Evolutionary conservation across 768 basidiomycete genomes (phyloP).

Genomic region (Mycena vulgaris): DNA sequence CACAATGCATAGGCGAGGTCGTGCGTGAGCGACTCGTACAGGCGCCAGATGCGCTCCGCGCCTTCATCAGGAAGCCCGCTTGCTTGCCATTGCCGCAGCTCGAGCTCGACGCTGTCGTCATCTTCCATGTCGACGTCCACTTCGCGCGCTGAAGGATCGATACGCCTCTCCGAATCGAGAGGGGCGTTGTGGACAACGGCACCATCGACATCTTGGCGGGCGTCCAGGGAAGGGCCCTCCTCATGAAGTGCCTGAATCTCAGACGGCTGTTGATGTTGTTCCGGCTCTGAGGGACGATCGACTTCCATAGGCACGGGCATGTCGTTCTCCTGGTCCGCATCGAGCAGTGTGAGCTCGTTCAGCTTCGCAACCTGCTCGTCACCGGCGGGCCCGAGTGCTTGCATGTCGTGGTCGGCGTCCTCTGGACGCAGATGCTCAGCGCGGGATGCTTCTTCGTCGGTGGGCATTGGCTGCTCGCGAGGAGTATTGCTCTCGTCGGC

Average conservation of each 20-base stretch:
- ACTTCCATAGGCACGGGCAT: constrained; percentile 66
- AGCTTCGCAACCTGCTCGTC: constrained; percentile 89
- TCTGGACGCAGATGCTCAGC: constrained; percentile 86
- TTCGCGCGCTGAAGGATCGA: constrained; percentile 46
- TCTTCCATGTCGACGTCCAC: constrained; percentile 55
- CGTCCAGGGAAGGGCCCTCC: constrained; percentile 44
- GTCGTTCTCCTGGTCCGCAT: constrained; percentile 62
- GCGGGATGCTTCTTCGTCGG: constrained; percentile 61
- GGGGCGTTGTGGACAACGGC: constrained; percentile 59
- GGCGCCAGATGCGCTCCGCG: constrained; percentile 89
- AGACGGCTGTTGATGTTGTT: constrained; percentile 45
- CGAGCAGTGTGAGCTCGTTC: constrained; percentile 83
- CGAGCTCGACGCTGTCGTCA: constrained; percentile 56
- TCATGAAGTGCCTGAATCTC: constrained; percentile 41
- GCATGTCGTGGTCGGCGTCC: constrained; percentile 80
- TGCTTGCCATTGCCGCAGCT: constrained; percentile 74
- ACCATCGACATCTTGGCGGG: constrained; percentile 58
- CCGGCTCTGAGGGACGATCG: constrained; percentile 47
- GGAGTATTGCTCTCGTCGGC: constrained; percentile 51
- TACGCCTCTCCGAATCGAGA: constrained; percentile 38
- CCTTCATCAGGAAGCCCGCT: constrained; percentile 67
- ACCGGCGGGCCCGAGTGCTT: constrained; percentile 90
- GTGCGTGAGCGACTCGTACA: constrained; percentile 92
- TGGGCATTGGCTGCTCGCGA: constrained; percentile 50
- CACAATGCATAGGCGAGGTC: constrained; percentile 93